phyloP scores from a whole-genome alignment of 805 yeast species.

The Metschnikowia kofuensis region DNA sequence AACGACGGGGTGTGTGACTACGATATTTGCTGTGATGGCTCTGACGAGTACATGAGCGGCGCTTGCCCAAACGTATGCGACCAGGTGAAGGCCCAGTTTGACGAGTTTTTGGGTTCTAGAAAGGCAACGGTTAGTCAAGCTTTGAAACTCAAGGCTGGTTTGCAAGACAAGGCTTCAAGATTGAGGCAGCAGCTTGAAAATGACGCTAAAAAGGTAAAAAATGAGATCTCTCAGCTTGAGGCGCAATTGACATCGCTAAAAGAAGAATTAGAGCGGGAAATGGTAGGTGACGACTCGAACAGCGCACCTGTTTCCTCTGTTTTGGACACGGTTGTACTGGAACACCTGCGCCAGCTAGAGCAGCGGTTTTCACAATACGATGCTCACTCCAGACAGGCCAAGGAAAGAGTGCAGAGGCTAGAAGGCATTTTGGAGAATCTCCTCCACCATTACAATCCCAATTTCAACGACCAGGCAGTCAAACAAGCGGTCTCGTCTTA shows the following conservation, averaged over 20 bases:
- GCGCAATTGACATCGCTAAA: not conserved
- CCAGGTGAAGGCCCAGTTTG: conserved; percentile 44
- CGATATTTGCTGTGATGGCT: conserved; percentile 88
- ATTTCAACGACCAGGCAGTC: conserved; percentile 85
- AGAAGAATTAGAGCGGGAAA: conserved; percentile 1
- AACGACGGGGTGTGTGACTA: conserved; percentile 93
- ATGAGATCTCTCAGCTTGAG: conserved; percentile 4
- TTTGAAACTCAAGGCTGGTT: conserved; percentile 27
- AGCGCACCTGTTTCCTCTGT: not conserved
- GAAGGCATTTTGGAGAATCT: conserved; percentile 50
- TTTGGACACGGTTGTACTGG: not conserved
- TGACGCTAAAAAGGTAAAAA: not conserved
- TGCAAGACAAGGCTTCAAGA: conserved; percentile 20
- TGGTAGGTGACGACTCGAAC: not conserved
- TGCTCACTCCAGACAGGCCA: conserved; percentile 1
- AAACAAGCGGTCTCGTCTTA: conserved; percentile 62
- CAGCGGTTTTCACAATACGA: not conserved
- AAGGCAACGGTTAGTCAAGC: conserved; percentile 19
- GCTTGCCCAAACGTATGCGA: conserved; percentile 56
- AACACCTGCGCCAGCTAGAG: conserved; percentile 6
- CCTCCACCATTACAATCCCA: conserved; percentile 65
- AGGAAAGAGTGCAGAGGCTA: conserved; percentile 26
- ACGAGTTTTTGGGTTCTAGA: not conserved
- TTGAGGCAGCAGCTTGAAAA: conserved; percentile 9
- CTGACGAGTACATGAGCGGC: conserved; percentile 63